phyloP scores from a whole-genome alignment of 768 basidiomycete species.

The Naganishia vaughanmartiniae region DNA sequence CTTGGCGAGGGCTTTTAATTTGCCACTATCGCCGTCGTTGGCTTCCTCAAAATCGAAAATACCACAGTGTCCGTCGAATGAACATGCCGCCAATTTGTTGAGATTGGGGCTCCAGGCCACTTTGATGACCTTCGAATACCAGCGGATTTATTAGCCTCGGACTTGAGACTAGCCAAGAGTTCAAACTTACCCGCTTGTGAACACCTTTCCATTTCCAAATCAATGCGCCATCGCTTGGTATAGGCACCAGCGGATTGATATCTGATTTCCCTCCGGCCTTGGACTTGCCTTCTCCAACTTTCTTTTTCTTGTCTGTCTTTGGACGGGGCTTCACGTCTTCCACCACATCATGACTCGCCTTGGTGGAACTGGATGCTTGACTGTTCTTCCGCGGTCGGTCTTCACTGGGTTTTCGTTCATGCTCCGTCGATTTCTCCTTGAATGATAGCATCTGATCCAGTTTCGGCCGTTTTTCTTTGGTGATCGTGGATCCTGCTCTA shows the following conservation, averaged over 20 bases:
- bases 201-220: slow-evolving; percentile 27
- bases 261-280: slow-evolving; percentile 9
- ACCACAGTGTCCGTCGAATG: slow-evolving; percentile 40
- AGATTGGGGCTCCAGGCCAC: slow-evolving; percentile 49
- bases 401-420: slow-evolving; percentile 7
- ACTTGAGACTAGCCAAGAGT: background rate
- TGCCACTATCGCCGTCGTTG: background rate
- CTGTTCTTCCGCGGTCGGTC: slow-evolving; percentile 12
- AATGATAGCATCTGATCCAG: background rate
- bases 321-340: slow-evolving; percentile 9
- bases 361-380: slow-evolving; percentile 12
- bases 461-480: slow-evolving; percentile 18
- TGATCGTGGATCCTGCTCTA: background rate
- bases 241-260: slow-evolving; percentile 24
- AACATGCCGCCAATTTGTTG: slow-evolving; percentile 42
- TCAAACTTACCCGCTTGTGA: slow-evolving; percentile 14
- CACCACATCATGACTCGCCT: background rate
- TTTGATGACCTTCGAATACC: slow-evolving; percentile 35
- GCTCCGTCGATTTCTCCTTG: slow-evolving; percentile 8
- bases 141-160: background rate
- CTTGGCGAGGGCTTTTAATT: slow-evolving; percentile 26
- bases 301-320: slow-evolving; percentile 18
- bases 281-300: slow-evolving; percentile 4
- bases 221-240: slow-evolving; percentile 12
- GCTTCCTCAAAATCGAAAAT: slow-evolving; percentile 47